These are phyloP conservation scores for Pichia inconspicua DNA, from an alignment of 1,139 yeast genomes.

Conservation along the genomic window DNA sequence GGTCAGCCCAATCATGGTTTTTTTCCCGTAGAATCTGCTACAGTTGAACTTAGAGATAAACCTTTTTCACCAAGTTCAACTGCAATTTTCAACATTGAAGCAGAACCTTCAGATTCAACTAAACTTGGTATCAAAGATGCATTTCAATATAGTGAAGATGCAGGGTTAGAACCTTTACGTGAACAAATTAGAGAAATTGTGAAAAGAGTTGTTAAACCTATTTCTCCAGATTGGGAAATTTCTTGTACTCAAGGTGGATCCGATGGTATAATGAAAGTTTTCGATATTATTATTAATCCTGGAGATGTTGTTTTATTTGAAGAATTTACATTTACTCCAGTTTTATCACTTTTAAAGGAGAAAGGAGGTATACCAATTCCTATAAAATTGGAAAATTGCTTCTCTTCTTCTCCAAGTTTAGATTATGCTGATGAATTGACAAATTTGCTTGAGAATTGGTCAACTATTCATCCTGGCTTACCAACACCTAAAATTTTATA, in stretches of 20 bases:
- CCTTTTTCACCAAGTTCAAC: slow-evolving; percentile 9
- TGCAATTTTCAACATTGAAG: neutral
- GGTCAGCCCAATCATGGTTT: slow-evolving; percentile 46
- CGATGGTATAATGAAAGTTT: slow-evolving; percentile 45
- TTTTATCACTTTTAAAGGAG: slow-evolving; percentile 32
- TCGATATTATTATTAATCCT: slow-evolving; percentile 40
- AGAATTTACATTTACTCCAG: slow-evolving; percentile 52
- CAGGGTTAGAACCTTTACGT: slow-evolving; percentile 35
- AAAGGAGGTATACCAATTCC: slow-evolving; percentile 43
- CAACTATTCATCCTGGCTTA: slow-evolving; percentile 22
- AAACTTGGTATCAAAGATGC: slow-evolving; percentile 57
- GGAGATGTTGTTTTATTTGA: slow-evolving; percentile 49
- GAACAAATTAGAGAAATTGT: slow-evolving; percentile 36
- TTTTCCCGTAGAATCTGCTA: slow-evolving; percentile 40
- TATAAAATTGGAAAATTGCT: slow-evolving; percentile 30
- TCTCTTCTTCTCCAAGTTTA: slow-evolving; percentile 27
- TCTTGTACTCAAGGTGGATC: slow-evolving; percentile 46
- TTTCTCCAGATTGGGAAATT: slow-evolving; percentile 35
- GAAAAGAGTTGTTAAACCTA: slow-evolving; percentile 36
- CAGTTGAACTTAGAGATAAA: slow-evolving; percentile 20
- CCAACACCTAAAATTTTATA: slow-evolving; percentile 53
- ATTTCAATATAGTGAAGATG: slow-evolving; percentile 39
- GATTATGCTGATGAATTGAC: slow-evolving; percentile 40
- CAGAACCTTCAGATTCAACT: neutral
- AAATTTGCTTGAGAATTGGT: slow-evolving; percentile 58